phyloP scores from a whole-genome alignment of 345 rosid species.

The Boechera retrofracta region DNA sequence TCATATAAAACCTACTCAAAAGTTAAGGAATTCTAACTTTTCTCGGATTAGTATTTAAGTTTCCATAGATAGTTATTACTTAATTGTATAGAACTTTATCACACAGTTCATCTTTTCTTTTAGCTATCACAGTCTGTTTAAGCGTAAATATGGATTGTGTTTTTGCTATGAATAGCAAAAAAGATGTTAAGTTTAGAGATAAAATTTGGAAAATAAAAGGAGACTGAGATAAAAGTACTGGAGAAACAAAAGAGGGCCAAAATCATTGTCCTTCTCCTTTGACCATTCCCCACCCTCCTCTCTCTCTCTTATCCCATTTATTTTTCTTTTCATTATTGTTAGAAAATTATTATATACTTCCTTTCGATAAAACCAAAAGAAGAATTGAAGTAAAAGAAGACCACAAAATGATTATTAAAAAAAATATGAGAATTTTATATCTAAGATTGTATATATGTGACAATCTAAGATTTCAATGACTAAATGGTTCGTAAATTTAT shows the following conservation, averaged over 20 bases:
- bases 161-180: conserved; percentile 42
- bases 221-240: conserved; percentile 35
- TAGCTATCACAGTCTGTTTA: conserved; percentile 3
- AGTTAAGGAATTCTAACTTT: not conserved
- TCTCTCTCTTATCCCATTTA: conserved; percentile 17
- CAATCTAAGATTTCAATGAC: conserved; percentile 6
- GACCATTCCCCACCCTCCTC: conserved; percentile 39
- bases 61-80: not conserved
- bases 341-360: not conserved
- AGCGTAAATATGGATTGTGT: conserved; percentile 24
- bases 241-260: conserved; percentile 40
- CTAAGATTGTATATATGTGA: not conserved
- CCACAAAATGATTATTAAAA: not conserved
- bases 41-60: not conserved
- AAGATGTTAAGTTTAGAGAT: conserved; percentile 18
- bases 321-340: not conserved
- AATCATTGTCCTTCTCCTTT: conserved; percentile 45
- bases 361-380: conserved; percentile 8
- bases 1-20: not conserved
- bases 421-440: not conserved
- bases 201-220: conserved; percentile 38
- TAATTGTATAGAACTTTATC: not conserved
- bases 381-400: not conserved
- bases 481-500: not conserved
- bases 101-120: not conserved